Evolutionary conservation across 495 filamentous ascomycete genomes (phyloP).

Genomic region (Friedmanniomyces endolithicus): DNA sequence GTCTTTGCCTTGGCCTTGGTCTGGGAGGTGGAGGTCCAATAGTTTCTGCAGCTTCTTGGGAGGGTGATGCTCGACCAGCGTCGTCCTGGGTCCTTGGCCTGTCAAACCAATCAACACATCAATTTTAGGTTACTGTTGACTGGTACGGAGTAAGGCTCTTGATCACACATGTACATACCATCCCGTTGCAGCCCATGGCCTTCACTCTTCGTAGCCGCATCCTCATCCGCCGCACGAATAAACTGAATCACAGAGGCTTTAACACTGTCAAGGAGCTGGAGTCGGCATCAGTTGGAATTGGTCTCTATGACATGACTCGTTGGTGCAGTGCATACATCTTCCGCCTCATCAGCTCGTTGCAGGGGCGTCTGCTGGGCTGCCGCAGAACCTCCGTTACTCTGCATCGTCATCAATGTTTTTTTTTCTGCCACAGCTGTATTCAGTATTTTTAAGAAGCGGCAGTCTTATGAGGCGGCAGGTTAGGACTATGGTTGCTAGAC

Average conservation of each 20-base stretch:
- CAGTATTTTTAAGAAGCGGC: too few relatives aligned
- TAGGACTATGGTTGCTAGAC: too few relatives aligned
- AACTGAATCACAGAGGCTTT: conserved; percentile 66
- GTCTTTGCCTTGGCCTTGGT: conserved; percentile 52
- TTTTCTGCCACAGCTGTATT: too few relatives aligned
- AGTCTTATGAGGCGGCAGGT: too few relatives aligned
- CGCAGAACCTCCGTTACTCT: too few relatives aligned
- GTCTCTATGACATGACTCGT: neutral
- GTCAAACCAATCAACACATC: too few relatives aligned
- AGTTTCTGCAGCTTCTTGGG: conserved; percentile 56
- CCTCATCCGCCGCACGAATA: conserved; percentile 61
- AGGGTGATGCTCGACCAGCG: conserved; percentile 55
- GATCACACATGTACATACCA: conserved; percentile 10
- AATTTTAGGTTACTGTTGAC: too few relatives aligned
- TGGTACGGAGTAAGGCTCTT: neutral
- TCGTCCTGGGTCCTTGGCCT: conserved; percentile 36
- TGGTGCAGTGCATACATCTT: conserved; percentile 37
- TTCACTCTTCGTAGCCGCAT: conserved; percentile 33
- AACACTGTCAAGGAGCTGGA: conserved; percentile 58
- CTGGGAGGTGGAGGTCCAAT: conserved; percentile 54
- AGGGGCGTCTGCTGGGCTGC: conserved; percentile 9
- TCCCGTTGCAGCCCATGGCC: conserved; percentile 36
- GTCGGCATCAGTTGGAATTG: neutral
- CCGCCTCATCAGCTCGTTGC: conserved; percentile 39
- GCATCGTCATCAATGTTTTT: too few relatives aligned